phyloP scores from a whole-genome alignment of 768 basidiomycete genomes.

The Trametes sanguinea region DNA sequence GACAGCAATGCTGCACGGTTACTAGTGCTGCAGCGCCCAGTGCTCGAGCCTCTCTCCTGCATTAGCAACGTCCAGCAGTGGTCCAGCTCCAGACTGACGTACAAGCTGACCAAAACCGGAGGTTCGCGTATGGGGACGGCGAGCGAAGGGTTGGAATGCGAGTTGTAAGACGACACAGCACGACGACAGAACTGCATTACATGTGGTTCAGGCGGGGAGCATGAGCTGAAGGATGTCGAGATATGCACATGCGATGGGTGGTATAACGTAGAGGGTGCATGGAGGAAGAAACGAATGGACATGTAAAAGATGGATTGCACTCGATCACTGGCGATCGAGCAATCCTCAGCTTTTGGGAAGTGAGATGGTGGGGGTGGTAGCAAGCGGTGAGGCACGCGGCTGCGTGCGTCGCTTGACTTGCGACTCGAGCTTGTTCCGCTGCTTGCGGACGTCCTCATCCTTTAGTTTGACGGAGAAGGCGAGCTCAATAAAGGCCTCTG shows the following conservation, averaged over 20 bases:
- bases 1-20: too few species aligned
- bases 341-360: conserved; percentile 15
- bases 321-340: not conserved
- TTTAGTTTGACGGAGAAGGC: conserved; percentile 69
- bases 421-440: conserved; percentile 74
- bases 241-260: not conserved
- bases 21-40: too few species aligned
- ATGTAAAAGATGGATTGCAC: not conserved
- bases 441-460: conserved; percentile 78
- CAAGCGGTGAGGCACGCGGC: conserved; percentile 30
- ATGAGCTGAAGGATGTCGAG: not conserved
- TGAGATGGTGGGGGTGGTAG: conserved; percentile 16
- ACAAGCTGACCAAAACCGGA: too few species aligned
- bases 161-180: not conserved
- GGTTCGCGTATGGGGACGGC: too few species aligned
- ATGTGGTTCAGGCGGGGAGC: not conserved
- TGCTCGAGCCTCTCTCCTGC: too few species aligned
- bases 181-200: not conserved
- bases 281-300: not conserved
- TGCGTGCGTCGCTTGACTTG: conserved; percentile 63
- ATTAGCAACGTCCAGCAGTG: too few species aligned
- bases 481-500: conserved; percentile 64
- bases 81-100: too few species aligned
- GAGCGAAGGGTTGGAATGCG: too few species aligned
- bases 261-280: not conserved